phyloP scores from a whole-genome alignment of 208 protist genomes.

The Wallacemonas sp. region DNA sequence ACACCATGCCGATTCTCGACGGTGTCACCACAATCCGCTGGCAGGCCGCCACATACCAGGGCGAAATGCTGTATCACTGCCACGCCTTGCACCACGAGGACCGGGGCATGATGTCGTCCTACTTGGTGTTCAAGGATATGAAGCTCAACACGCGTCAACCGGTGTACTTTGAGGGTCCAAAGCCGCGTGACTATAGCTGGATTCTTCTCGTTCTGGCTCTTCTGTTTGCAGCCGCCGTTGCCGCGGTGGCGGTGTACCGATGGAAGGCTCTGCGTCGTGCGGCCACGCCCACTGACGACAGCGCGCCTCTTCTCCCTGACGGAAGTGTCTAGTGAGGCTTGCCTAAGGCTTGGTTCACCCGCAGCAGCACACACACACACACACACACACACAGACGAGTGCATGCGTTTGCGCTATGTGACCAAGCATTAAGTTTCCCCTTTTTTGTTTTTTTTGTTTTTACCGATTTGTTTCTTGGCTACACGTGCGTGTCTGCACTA shows the following conservation, averaged over 20 bases:
- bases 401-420: too few relatives aligned
- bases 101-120: conserved; percentile 84
- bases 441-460: too few relatives aligned
- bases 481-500: too few relatives aligned
- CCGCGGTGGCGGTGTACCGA: not conserved
- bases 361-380: too few relatives aligned
- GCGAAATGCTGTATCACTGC: conserved; percentile 87
- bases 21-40: conserved; percentile 80
- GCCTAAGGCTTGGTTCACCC: too few relatives aligned
- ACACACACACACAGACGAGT: too few relatives aligned
- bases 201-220: not conserved
- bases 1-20: conserved; percentile 88
- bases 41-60: conserved; percentile 69
- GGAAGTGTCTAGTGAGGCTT: not conserved
- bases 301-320: not conserved
- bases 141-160: not conserved
- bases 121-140: conserved; percentile 50
- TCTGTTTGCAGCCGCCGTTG: conserved; percentile 1
- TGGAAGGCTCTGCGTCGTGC: not conserved
- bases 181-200: not conserved
- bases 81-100: conserved; percentile 82
- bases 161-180: not conserved
- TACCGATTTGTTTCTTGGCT: too few relatives aligned
- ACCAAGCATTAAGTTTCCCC: too few relatives aligned
- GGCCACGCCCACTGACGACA: not conserved